These are phyloP conservation scores for Stereocaulon alpinum DNA, from an alignment of 495 filamentous ascomycete species.

Conservation along the genomic window DNA sequence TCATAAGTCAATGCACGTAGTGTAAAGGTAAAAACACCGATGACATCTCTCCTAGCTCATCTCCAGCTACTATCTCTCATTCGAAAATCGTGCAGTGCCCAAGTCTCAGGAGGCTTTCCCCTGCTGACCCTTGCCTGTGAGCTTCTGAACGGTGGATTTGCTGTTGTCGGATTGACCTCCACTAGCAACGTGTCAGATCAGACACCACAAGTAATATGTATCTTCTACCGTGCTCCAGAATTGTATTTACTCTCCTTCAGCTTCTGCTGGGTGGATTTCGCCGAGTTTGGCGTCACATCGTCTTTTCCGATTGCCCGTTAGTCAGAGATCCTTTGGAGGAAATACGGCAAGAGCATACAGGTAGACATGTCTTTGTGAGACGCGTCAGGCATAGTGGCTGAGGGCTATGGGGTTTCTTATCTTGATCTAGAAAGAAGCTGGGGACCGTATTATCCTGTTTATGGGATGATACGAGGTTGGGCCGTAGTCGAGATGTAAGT, in stretches of 20 bases:
- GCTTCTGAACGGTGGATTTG: constrained; percentile 46
- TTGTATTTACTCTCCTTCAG: constrained; percentile 50
- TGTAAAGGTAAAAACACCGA: too few relatives aligned
- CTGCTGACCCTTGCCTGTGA: constrained; percentile 49
- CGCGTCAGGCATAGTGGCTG: constrained; percentile 54
- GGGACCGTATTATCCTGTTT: background rate
- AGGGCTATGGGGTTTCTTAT: background rate
- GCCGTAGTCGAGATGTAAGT: background rate
- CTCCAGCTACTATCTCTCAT: background rate
- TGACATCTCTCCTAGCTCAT: background rate
- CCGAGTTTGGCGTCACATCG: constrained; percentile 50
- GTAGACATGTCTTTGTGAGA: constrained; percentile 55
- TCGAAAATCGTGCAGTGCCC: background rate
- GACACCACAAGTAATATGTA: constrained; percentile 18
- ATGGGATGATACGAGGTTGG: background rate
- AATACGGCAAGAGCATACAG: constrained; percentile 34
- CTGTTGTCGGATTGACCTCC: constrained; percentile 43
- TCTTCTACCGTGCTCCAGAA: constrained; percentile 39
- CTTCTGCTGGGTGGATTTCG: constrained; percentile 58
- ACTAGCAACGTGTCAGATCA: constrained; percentile 23
- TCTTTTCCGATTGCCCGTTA: constrained; percentile 36
- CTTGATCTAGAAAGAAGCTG: background rate
- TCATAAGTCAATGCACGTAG: background rate
- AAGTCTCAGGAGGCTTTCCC: constrained; percentile 14
- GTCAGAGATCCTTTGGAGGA: constrained; percentile 16